phyloP scores from a whole-genome alignment of 352 stramenopile genomes.

The Phytophthora tentaculata region DNA sequence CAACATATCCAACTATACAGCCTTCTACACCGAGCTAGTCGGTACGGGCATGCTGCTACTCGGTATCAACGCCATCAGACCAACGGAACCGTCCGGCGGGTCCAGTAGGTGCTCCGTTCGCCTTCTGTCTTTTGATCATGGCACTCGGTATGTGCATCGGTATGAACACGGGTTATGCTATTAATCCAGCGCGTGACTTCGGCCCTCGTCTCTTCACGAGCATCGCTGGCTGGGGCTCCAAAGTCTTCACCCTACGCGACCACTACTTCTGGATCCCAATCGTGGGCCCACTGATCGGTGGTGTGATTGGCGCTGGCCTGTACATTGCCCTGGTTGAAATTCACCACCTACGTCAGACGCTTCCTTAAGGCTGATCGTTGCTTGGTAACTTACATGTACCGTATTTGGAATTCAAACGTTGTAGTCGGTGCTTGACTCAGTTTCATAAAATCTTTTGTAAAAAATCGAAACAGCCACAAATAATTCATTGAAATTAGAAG shows the following conservation, averaged over 20 bases:
- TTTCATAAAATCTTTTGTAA: no score
- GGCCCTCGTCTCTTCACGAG: slow-evolving; percentile 44
- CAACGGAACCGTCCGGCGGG: slow-evolving; percentile 46
- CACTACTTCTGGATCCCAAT: slow-evolving; percentile 67
- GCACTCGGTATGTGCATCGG: slow-evolving; percentile 62
- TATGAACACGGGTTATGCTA: slow-evolving; percentile 56
- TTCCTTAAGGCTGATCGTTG: no score
- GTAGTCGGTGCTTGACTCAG: no score
- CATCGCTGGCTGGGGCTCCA: slow-evolving; percentile 45
- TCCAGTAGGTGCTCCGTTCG: slow-evolving; percentile 32
- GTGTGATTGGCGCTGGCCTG: slow-evolving; percentile 36
- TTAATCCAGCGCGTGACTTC: slow-evolving; percentile 60
- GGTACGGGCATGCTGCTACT: slow-evolving; percentile 55
- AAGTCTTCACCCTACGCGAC: slow-evolving; percentile 46
- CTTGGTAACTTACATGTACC: no score
- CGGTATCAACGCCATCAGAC: slow-evolving; percentile 59
- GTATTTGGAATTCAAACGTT: no score
- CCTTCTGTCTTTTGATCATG: slow-evolving; percentile 55
- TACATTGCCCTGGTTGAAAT: slow-evolving; percentile 48
- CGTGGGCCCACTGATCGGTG: slow-evolving; percentile 41
- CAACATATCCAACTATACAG: slow-evolving; percentile 49
- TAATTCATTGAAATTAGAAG: no score
- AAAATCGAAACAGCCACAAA: no score
- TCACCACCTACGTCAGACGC: slow-evolving; percentile 42
- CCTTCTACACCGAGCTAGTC: slow-evolving; percentile 61